Percentiles rank a stretch among this genome's conserved stretches.
Evolutionary conservation across 371 early-diverging fungal species (phyloP).

Genomic region (Zopfochytrium polystomum): DNA sequence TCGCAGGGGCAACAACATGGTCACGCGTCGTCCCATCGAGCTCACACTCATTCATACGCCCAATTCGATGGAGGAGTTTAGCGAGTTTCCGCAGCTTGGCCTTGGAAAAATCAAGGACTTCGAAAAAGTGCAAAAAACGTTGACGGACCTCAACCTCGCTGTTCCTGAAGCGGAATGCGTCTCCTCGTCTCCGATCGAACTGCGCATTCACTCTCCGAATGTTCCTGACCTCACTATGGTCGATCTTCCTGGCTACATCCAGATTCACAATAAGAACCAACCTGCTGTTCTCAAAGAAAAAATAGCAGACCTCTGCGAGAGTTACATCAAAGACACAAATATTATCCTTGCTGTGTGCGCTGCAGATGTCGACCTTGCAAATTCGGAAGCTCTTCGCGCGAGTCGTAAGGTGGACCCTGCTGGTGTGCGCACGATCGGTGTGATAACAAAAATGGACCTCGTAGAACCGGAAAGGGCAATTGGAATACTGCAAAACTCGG

Average conservation of each 20-base stretch:
- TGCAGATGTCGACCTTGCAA: slow-evolving; percentile 98
- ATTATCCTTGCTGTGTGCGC: slow-evolving; percentile 97
- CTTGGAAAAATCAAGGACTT: slow-evolving; percentile 86
- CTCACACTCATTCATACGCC: slow-evolving; percentile 94
- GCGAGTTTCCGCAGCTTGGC: slow-evolving; percentile 91
- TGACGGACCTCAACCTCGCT: slow-evolving; percentile 87
- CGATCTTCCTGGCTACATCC: slow-evolving; percentile 98
- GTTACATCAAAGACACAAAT: slow-evolving; percentile 89
- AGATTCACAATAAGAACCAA: slow-evolving; percentile 91
- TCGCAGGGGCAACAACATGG: slow-evolving; percentile 92
- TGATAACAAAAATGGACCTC: slow-evolving; percentile 98
- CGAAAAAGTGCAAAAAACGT: slow-evolving; percentile 80
- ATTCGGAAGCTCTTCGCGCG: slow-evolving; percentile 95
- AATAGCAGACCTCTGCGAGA: slow-evolving; percentile 90
- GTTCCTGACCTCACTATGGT: slow-evolving; percentile 96
- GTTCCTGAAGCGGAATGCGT: slow-evolving; percentile 92
- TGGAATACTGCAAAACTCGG: slow-evolving; percentile 78
- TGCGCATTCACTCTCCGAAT: slow-evolving; percentile 88
- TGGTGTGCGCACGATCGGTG: slow-evolving; percentile 95
- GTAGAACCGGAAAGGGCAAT: slow-evolving; percentile 84
- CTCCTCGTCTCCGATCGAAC: slow-evolving; percentile 89
- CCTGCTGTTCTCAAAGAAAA: slow-evolving; percentile 88
- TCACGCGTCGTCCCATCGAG: slow-evolving; percentile 97
- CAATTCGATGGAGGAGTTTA: slow-evolving; percentile 79
- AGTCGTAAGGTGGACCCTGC: slow-evolving; percentile 88